Base-by-base conservation (phyloP, 345 rosid species). In the Luvunga scandens region DNA sequence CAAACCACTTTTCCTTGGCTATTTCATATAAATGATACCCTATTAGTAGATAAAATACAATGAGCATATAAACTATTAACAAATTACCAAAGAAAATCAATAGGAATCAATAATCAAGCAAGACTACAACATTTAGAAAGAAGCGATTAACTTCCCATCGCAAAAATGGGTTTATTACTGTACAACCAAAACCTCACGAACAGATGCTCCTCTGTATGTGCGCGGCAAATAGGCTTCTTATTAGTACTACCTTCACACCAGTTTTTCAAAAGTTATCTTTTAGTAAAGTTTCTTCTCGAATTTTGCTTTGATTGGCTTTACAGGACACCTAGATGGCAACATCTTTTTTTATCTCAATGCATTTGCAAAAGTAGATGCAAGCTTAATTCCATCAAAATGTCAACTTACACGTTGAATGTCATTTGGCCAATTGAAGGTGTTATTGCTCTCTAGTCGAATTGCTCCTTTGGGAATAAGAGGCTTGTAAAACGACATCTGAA, bases 381-480 rank as follows among this genome's bases (percentile, higher is more conserved):
- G 18, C 72, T 60, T 22, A 69, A 60, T 21, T 12, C 13, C 50
- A 45, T 45, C 50, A 45, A 13, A 45, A 45, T 45, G 50, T 12
- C 50, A 22, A 19, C 65, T 12, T 63, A 5, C 12, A 18, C 28
- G 31, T 39, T 66, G 7, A 19, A 55, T 45, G 34, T 55, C 56
- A 22, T 22, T 24, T n/a, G 9, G 9, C n/a, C 80, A 65, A 42
- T 66, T 16, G 25, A 21, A 71, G 50, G 5, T 9, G 31, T 81
- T 70, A 84, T 67, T 67, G 68, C 77, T 78, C 87, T 73, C 73
- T 72, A 31, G 72, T 13, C 34, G 81, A 75, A 76, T 34, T 30
- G 57, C 78, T 84, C 72, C 83, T 81, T 73, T 73, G 81, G 30
- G 93, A 89, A 76, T 66, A 62, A 45, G 86, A 81, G 16, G 88